Base-by-base conservation (phyloP, 441 rosid genomes). In the Theobroma grandiflorum region DNA sequence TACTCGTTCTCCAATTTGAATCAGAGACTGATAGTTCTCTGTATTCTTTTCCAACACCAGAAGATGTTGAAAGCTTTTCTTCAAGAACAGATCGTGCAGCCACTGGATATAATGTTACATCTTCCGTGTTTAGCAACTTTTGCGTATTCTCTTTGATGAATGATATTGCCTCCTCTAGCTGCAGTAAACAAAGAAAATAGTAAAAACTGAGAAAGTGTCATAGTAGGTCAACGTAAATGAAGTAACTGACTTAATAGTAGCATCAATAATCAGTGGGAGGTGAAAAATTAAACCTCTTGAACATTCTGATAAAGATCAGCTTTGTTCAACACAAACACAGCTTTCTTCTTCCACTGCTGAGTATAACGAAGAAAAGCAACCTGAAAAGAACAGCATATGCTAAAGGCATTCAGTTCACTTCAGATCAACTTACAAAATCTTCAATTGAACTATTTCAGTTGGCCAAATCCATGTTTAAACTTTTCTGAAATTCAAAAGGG, bases 321-420 rank as follows among this genome's bases (percentile, higher is more conserved):
- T 84, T 95, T 96, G 83, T 96, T 95, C 81, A 96, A 88, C 80
- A 95, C 91, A 82, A 96, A 95, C 63, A 95, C 91, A 78, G 91
- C 92, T 85, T 91, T 96, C 91, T 96, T 95, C 89, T 89, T 96
- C 99, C 98, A 96, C 75, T 92, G 96, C 81, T 95, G 98, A 64
- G 89, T 92, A 78, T 96, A 96, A 73, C 91, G 95, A 84, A 96
- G 97, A 87, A 96, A 96, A 61, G 81, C 81, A 84, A 96, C 98
- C 99, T 96, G 89, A 73, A 81, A 85, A 82, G 1, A 49, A 43
- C 31, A 76, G 37, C 47, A 50, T 1, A 1, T n/a, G 22, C 72
- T 35, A 50, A 11, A n/a, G 38, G 52, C 37, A 65, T 47, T 76
- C 53, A 76, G 61, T n/a, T 52, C 64, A 76, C 59, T 18, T 11